Evolutionary conservation across 2,329 filamentous ascomycete species (phyloP), one percentile per base, ranked within the genome.

Genomic region (Coniella vitis): DNA sequence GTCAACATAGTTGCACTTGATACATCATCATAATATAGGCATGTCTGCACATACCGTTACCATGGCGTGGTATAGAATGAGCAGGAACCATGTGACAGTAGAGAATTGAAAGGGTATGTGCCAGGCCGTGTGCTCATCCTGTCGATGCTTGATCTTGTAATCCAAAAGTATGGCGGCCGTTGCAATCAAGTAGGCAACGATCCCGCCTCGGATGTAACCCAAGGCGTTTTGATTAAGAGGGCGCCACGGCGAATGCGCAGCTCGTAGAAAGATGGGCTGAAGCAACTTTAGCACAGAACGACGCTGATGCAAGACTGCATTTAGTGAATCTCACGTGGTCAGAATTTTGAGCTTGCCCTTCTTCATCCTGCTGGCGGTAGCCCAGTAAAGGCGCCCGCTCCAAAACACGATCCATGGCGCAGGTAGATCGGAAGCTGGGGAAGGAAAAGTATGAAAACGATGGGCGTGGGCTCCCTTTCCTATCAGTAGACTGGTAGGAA

Each of bases 221-320:
- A 78, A 65, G 25, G 64, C 48, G 39, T 69, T 69, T 52, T 77
- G 74, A 21, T 66, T 68, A 41, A 78, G 68, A 45, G 57, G 65
- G 7, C 63, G 56, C 72, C 74, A 78, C 17, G 74, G 70, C 1
- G 75, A 78, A 53, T 77, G 75, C 36, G 70, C 72, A 40, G 68
- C 72, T 57, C 73, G 71, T 13, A 76, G 65, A 49, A 74, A 76
- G 13, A 75, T 70, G 22, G 74, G 71, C 74, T 78, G 39, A 36
- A 14, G 7, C n/a, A 4, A 9, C 38, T 47, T 60, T 47, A 61
- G 53, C 16, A 39, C 25, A 25, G 13, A 17, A n/a, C 20, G 9
- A 17, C 36, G 10, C 3, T 7, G 22, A 12, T 10, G 32, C 16
- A n/a, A n/a, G 7, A 19, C 10, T 19, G 7, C 46, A 2, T 12